These are phyloP conservation scores for Austroboletus niveus DNA, from an alignment of 1,284 basidiomycete genomes.

Conservation along the genomic window DNA sequence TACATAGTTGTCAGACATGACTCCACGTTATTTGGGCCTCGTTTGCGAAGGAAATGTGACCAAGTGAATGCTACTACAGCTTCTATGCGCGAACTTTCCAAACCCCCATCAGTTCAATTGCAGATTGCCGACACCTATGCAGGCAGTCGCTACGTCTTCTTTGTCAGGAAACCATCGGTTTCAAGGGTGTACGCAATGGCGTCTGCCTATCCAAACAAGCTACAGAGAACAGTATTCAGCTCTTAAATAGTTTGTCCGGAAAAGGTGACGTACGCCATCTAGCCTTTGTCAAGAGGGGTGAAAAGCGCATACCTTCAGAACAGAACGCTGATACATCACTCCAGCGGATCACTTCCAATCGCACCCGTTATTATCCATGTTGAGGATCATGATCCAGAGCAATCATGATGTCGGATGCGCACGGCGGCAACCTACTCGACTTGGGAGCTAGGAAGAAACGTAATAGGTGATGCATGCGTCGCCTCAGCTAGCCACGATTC, in stretches of 20 bases:
- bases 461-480: slow-evolving; percentile 17
- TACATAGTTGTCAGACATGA: too few relatives aligned
- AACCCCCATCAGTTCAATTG: too few relatives aligned
- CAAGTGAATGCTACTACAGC: too few relatives aligned
- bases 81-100: too few relatives aligned
- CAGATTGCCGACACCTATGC: too few relatives aligned
- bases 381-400: background rate
- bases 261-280: slow-evolving; percentile 28
- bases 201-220: background rate
- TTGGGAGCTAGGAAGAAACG: background rate
- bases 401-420: slow-evolving; percentile 10
- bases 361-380: slow-evolving; percentile 27
- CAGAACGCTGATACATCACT: slow-evolving; percentile 26
- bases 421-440: background rate
- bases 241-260: background rate
- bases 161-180: slow-evolving; percentile 29
- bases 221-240: background rate
- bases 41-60: too few relatives aligned
- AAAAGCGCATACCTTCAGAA: slow-evolving; percentile 22
- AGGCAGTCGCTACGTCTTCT: too few relatives aligned
- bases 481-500: slow-evolving; percentile 4
- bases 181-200: background rate
- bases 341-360: slow-evolving; percentile 25
- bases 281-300: slow-evolving; percentile 27
- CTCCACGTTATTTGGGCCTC: too few relatives aligned